phyloP scores from a whole-genome alignment of 495 filamentous ascomycete species.

The Hyaloscypha hepaticicola region DNA sequence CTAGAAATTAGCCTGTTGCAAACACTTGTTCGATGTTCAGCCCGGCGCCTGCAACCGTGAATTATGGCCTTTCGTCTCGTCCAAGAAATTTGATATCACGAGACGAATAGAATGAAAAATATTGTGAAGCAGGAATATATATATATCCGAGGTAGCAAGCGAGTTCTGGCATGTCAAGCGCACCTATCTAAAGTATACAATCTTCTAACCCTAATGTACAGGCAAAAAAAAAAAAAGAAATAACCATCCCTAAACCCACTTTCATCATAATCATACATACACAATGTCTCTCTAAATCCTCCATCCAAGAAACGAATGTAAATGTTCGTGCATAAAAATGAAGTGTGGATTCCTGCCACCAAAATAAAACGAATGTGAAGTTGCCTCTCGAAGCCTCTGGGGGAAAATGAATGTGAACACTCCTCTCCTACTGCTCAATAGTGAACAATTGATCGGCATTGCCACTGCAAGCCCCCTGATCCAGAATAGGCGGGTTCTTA shows the following conservation, averaged over 20 bases:
- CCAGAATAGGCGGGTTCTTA: constrained; percentile 37
- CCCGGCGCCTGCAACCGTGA: no score
- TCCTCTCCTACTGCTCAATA: constrained; percentile 27
- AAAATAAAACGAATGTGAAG: neutral
- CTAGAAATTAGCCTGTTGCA: no score
- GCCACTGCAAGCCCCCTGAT: constrained; percentile 41
- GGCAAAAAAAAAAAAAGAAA: neutral
- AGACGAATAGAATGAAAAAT: no score
- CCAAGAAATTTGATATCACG: no score
- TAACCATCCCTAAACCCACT: neutral
- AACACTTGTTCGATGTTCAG: no score
- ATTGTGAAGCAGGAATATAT: no score
- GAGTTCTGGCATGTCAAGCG: no score
- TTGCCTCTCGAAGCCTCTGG: neutral
- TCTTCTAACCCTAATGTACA: neutral
- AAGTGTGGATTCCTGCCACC: neutral
- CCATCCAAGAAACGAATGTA: neutral
- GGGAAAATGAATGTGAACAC: neutral
- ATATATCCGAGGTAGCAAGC: no score
- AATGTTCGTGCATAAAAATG: no score
- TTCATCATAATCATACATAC: neutral
- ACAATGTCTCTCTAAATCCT: neutral
- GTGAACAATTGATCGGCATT: constrained; percentile 46
- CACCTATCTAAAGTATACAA: no score
- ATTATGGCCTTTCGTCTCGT: no score